Base-by-base conservation (phyloP, 2,329 filamentous ascomycete genomes). In the Escovopsis sp. region DNA sequence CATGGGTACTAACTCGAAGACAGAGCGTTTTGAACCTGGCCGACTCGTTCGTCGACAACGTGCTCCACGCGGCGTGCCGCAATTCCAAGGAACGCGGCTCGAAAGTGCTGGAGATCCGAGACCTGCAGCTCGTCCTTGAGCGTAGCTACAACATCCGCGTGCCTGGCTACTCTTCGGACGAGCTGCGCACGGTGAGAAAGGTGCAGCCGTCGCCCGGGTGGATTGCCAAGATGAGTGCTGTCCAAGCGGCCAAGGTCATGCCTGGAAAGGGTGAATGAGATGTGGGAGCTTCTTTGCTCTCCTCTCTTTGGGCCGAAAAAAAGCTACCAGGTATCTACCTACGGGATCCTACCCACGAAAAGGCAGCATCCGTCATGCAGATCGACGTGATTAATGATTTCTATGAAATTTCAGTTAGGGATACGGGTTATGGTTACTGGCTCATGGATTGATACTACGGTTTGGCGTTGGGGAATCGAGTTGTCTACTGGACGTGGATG, bases 211-310 rank as follows among this genome's bases (percentile, higher is more conserved):
- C 86, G 18, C 69, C 82, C 12, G 84, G 79, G 19, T 98, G 91
- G 87, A 89, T 91, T 48, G 82, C 84, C 51, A 98, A 98, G 71
- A 93, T 98, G 82, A 89, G 87, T 55, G 89, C 91, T 23, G 82
- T 98, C 12, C 87, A 94, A 64, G 89, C 88, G 2, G 86, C 87
- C 38, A 96, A 96, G 68, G 87, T 81, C 38, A 80, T 75, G 63
- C 69, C 75, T 4, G 72, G 75, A 23, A 75, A 75, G 59, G 67
- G 69, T 39, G 72, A 75, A 53, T 66, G 66, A 19, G 23, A 9
- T 10, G 15, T 5, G 15, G 34, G 35, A 15, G 5, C 18, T 35
- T 12, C n/a, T 35, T 35, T 35, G 6, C 18, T 35, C n/a, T 7
- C 15, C 15, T 15, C 15, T 15, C 15, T 15, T 15, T 15, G 15